These are phyloP conservation scores for Penicillium sp. DNA, from an alignment of 2,329 filamentous ascomycete species.

Conservation along the genomic window DNA sequence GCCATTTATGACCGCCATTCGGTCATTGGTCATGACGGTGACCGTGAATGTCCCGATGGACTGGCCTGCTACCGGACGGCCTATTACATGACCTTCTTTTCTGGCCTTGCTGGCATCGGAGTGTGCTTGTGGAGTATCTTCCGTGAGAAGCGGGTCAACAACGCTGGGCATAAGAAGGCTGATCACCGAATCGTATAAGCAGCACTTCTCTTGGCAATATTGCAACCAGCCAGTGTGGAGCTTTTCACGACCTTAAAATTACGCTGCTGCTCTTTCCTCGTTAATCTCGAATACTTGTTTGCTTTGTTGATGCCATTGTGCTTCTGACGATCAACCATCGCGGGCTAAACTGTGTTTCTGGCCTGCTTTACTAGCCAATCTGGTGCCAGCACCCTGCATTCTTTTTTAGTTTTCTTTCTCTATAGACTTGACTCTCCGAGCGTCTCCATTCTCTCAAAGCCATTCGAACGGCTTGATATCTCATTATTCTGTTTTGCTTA, in stretches of 20 bases:
- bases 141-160: slow-evolving; percentile 38
- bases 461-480: too few relatives aligned
- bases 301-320: too few relatives aligned
- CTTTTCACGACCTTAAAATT: too few relatives aligned
- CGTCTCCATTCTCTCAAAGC: too few relatives aligned
- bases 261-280: too few relatives aligned
- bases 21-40: slow-evolving; percentile 63
- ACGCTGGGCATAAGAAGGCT: slow-evolving; percentile 25
- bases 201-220: too few relatives aligned
- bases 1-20: slow-evolving; percentile 78
- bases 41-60: slow-evolving; percentile 72
- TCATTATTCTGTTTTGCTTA: too few relatives aligned
- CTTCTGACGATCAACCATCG: too few relatives aligned
- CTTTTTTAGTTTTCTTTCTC: neutral
- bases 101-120: slow-evolving; percentile 65
- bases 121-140: slow-evolving; percentile 61
- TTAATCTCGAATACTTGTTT: too few relatives aligned
- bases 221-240: too few relatives aligned
- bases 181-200: slow-evolving; percentile 35
- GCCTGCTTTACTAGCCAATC: too few relatives aligned
- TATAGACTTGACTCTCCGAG: slow-evolving; percentile 19
- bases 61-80: slow-evolving; percentile 76
- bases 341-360: too few relatives aligned
- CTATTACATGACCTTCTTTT: slow-evolving; percentile 73
- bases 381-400: slow-evolving; percentile 5